Evolutionary conservation across 202 grass and related monocot species (phyloP).

Genomic region (Schoenoplectus triqueter): DNA sequence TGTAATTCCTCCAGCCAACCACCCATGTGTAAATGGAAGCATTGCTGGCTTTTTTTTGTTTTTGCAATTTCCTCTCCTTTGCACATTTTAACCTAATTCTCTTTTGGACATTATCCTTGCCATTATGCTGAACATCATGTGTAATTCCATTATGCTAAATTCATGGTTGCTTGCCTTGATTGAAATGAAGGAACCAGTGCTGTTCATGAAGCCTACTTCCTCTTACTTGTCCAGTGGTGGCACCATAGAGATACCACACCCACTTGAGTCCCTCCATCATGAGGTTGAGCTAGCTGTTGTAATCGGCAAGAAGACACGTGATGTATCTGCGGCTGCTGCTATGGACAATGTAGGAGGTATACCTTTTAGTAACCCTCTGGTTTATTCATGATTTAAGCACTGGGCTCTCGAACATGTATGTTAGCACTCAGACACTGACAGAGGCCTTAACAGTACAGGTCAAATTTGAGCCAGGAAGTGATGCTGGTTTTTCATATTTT

Average conservation of each 20-base stretch:
- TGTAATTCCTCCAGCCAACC: neutral
- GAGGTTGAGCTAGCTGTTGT: constrained; percentile 97
- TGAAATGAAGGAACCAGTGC: constrained; percentile 68
- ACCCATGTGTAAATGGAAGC: neutral
- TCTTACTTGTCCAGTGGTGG: constrained; percentile 82
- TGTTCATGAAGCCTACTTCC: constrained; percentile 95
- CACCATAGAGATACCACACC: constrained; percentile 80
- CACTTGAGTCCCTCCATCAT: constrained; percentile 80
- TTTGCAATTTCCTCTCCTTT: constrained; percentile 15
- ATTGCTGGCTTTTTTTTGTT: neutral
- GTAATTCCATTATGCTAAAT: too few species aligned
- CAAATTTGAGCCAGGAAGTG: neutral
- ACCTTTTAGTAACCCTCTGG: neutral
- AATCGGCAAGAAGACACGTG: constrained; percentile 71
- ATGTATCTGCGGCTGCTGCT: constrained; percentile 60
- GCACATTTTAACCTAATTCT: neutral
- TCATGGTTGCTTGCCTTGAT: constrained; percentile 11
- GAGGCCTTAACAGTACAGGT: neutral
- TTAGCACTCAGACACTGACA: neutral
- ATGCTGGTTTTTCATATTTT: neutral
- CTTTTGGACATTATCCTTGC: too few species aligned
- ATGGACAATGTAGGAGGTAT: constrained; percentile 95
- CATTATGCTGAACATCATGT: too few species aligned
- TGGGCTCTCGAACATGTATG: neutral
- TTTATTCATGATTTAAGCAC: neutral